Base-by-base conservation (phyloP, 2,329 filamentous ascomycete species). In the Myriosclerotinia duriaeana region DNA sequence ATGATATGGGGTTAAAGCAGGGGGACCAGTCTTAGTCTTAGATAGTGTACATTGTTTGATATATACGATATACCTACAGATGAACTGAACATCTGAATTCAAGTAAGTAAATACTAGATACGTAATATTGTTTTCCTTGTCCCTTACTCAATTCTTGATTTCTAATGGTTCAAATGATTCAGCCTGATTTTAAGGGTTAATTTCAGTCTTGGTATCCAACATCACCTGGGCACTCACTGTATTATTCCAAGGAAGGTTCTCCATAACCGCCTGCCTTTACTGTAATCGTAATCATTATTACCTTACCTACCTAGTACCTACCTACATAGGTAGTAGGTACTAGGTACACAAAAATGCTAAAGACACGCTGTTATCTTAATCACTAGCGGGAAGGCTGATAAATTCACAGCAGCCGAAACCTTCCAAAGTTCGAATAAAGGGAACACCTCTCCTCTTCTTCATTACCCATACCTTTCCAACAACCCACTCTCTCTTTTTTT, bases 371-470 rank as follows among this genome's bases (percentile, higher is more conserved):
- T 66, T 63, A 62, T 66, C 65, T 66, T 52, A 66, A 53, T 64
- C 38, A 50, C 36, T 66, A 63, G 53, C 34, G 48, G 46, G 42
- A 42, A 67, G 66, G 55, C 59, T 66, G 66, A 68, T 64, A 68
- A 64, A 66, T 66, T 60, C 54, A 56, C 55, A 34, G 56, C 26
- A 65, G 46, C 63, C 63, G 63, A 26, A 64, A 53, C 46, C 53
- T 30, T n/a, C n/a, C n/a, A n/a, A n/a, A n/a, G n/a, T n/a, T 64
- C 17, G 26, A 54, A 69, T 71, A 72, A 74, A 73, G 69, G 59
- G 66, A 71, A 46, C 44, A 46, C 44, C 17, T 46, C 44, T 46
- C 66, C 52, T 50, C 65, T 42, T 30, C 20, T 62, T 55, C 52
- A 26, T 50, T 30, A 48, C 44, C 48, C 38, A 34, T 54, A 56